These are phyloP conservation scores for Hypoxylon rubiginosum DNA, from an alignment of 2,329 filamentous ascomycete species.

Conservation along the genomic window DNA sequence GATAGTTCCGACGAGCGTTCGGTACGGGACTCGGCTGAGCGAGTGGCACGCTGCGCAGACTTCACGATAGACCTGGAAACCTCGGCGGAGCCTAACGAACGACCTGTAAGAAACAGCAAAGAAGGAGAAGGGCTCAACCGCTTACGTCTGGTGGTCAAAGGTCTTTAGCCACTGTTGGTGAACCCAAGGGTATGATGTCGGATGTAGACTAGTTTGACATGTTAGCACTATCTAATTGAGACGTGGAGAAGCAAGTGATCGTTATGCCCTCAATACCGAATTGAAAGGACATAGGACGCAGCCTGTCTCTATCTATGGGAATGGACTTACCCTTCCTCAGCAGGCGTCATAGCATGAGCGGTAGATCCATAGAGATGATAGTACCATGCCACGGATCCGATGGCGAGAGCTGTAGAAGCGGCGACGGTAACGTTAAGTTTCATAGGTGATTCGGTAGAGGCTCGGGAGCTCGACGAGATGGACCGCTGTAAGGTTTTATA, in stretches of 20 bases:
- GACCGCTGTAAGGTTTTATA: conserved; percentile 64
- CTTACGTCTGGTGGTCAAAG: conserved; percentile 97
- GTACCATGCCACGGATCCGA: conserved; percentile 96
- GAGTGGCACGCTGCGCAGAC: conserved; percentile 99
- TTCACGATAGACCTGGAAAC: conserved; percentile 99
- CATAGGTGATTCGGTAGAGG: conserved; percentile 80
- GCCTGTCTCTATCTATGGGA: conserved; percentile 11
- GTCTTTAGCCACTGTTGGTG: conserved; percentile 93
- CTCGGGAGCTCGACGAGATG: conserved; percentile 78
- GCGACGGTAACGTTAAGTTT: conserved; percentile 88
- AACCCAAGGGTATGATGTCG: conserved; percentile 95
- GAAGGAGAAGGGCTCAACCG: conserved; percentile 42
- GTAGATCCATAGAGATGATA: conserved; percentile 94
- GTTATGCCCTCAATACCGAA: conserved; percentile 38
- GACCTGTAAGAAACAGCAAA: conserved; percentile 61
- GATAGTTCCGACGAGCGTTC: conserved; percentile 87
- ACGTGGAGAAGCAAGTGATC: conserved; percentile 25
- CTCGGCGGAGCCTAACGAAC: conserved; percentile 87
- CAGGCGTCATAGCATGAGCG: conserved; percentile 89
- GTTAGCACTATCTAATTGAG: conserved; percentile 35
- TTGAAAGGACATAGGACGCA: conserved; percentile 38
- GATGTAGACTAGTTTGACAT: conserved; percentile 77
- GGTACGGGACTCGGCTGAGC: conserved; percentile 92
- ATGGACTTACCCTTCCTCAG: conserved; percentile 94
- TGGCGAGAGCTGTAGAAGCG: conserved; percentile 86